Evolutionary conservation across 2,329 filamentous ascomycete species (phyloP), one percentile per base, ranked within the genome.

Genomic region (Monilinia fructicola): DNA sequence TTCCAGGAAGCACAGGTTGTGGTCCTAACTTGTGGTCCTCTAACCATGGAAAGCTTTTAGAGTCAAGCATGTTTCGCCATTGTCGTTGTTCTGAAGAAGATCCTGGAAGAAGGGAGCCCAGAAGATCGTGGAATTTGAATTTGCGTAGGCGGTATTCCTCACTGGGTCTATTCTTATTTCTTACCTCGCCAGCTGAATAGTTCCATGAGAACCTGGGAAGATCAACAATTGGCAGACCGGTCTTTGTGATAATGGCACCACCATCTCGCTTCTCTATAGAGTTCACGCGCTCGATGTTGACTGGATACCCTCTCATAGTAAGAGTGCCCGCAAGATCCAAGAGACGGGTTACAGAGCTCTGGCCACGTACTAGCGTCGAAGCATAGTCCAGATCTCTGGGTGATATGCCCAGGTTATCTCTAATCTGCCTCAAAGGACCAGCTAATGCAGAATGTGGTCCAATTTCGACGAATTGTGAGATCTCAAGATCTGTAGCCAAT

Each of bases 131-230:
- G 79, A n/a, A 79, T 77, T 18, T 74, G 70, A 31, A 81, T 81
- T 4, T 81, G 72, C 54, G 82, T 79, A 1, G 81, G 81, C 68
- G 85, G 83, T 68, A 81, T 78, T 83, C 83, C 85, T 71, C 84
- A 83, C 0, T 69, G 66, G 35, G 78, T 77, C 3, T 77, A 18
- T 54, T 63, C 16, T 63, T 44, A 11, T 54, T 31, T 14, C 48
- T 40, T 31, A 54, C 31, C 12, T 52, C 60, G 4, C 48, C 60
- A 1, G 48, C 60, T 21, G 60, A 77, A 69, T 84, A 82, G 54
- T 84, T 80, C 80, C 82, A 84, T 0, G 79, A 77, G 64, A 84
- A 84, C 0, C 71, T 66, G 0, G 82, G 82, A 1, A 80, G 66
- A 42, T 68, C 66, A 40, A 64, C 40, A 12, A 64, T 46, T 1